These are phyloP conservation scores for Alectoria sarmentosa DNA, from an alignment of 495 filamentous ascomycete species.

Conservation along the genomic window DNA sequence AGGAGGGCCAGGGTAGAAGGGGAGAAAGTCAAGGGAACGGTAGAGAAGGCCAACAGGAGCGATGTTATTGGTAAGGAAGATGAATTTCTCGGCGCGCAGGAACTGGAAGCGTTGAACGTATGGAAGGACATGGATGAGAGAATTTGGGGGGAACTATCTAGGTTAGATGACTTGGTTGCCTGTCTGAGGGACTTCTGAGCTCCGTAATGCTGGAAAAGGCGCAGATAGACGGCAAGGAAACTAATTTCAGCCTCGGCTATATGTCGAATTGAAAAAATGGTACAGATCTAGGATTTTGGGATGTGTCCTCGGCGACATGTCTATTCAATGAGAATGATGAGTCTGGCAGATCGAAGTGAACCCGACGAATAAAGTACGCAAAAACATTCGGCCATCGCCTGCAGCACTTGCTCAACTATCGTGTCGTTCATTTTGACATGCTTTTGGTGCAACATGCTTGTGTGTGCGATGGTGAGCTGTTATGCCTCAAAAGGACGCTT, in stretches of 20 bases:
- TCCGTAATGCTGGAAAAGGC: not conserved
- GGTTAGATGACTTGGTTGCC: slow-evolving; percentile 78
- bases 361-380: not conserved
- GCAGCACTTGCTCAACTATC: not conserved
- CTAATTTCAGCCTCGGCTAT: not conserved
- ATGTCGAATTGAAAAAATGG: not conserved
- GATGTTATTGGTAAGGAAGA: slow-evolving; percentile 80
- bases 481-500: no score
- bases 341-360: not conserved
- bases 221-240: not conserved
- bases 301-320: not conserved
- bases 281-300: not conserved
- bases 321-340: not conserved
- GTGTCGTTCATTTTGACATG: no score
- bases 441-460: no score
- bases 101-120: slow-evolving; percentile 56
- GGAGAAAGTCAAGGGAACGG: slow-evolving; percentile 53
- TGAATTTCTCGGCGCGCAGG: slow-evolving; percentile 58
- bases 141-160: slow-evolving; percentile 65
- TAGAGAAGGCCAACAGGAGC: slow-evolving; percentile 69
- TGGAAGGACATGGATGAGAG: slow-evolving; percentile 69
- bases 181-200: slow-evolving; percentile 72
- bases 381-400: not conserved
- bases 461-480: no score
- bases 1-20: slow-evolving; percentile 70